Base-by-base conservation (phyloP, 805 yeast species). In the Suhomyces tanzawaensis region DNA sequence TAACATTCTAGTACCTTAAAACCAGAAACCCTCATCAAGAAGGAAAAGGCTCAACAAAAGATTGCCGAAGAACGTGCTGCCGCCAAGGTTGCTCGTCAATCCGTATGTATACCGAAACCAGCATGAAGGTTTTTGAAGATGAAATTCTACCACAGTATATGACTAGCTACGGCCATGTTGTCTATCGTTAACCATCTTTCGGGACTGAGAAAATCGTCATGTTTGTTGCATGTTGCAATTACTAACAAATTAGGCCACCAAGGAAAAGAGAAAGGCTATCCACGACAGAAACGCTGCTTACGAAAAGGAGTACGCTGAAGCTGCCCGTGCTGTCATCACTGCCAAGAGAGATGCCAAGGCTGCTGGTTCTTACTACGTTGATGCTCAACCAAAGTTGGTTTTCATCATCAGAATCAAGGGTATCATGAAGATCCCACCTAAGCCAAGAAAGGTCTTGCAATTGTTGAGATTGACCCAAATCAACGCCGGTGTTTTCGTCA, bases 321-420 rank as follows among this genome's bases (percentile, higher is more conserved):
- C 91, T 66, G 95, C 86, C 76, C 84, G 93, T 71, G 86, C 93
- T 61, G 71, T 85, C 63, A 72, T 85, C 67, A 76, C 77, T 42
- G 95, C 95, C 63, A 82, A 82, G 80, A 87, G 96, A 74, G 87
- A 85, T 53, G 96, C 96, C 58, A 86, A 85, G 80, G 90, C 91
- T 71, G 74, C 81, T 65, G 95, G 95, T 72, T 82, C 93, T 64
- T 86, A 82, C 88, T 90, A 82, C 79, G 95, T 88, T 62, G 88
- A 82, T 65, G 96, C 95, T 72, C 91, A 90, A 81, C 81, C 82
- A 65, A 89, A 87, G 76, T 84, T 90, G 65, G 95, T 87, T 55
- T 88, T 90, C 72, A 95, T 90, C 66, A 81, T 90, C 72, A 88
- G 98, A 85, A 90, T 90, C 83, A 90, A 90, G 91, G 97, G 97